Evolutionary conservation across 768 basidiomycete genomes (phyloP), one percentile per base, ranked within the genome.

Genomic region (Psilocybe subaeruginosa): DNA sequence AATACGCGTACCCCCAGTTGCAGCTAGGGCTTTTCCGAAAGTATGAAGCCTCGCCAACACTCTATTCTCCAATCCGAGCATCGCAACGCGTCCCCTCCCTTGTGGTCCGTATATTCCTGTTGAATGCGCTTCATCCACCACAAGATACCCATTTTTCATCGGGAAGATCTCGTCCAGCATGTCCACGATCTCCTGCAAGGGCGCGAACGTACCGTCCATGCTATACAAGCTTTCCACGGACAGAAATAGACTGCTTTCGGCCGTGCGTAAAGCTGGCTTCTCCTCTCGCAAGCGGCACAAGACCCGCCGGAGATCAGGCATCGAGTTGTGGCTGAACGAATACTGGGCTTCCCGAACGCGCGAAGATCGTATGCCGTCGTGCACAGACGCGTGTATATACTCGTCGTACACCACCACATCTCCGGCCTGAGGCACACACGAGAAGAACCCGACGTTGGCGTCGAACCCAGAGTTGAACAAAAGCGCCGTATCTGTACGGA

Each of bases 401-500:
- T 91, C 92, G 70, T 99, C 95, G 67, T 87, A 89, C 12, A 97
- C 75, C 46, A 97, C 73, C 49, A 84, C 83, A 70, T 99, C 96
- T 9, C 87, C 87, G 0, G 79, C 72, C 61, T 92, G 92, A 0
- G 95, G 95, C 0, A 97, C 74, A 48, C 85, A 84, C 0, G 91
- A 80, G 77, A 96, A 96, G 73, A 97, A 86, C 0, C 89, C 91
- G 2, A 89, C 90, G 70, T 97, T 99, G 8, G 95, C 94, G 73
- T 97, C 95, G 72, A 90, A 96, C 0, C 95, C 95, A 0, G 92
- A 95, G 73, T 94, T 95, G 83, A 95, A 96, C 4, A 97, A 80
- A 8, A 97, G 78, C 0, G 91, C 92, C 0, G 86, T 78, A 37
- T 78, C 77, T 5, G 84, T 77, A 14, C 73, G 66, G 74, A 95